Evolutionary conservation across 345 rosid species (phyloP).

Genomic region (Ceriops tagal): DNA sequence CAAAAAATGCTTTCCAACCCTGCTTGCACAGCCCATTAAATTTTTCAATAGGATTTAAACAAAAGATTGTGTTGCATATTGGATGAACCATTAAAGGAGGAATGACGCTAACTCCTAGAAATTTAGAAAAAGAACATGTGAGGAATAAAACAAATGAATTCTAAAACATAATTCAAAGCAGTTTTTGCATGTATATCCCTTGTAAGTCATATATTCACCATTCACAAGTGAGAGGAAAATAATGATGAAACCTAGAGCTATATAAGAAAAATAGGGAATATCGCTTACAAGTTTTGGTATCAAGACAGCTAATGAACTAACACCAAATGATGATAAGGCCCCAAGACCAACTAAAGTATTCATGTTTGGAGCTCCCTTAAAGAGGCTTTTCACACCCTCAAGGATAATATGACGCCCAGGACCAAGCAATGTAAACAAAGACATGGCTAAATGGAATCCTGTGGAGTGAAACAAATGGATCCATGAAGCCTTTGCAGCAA

Average conservation of each 20-base stretch:
- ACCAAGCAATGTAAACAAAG: slow-evolving; percentile 83
- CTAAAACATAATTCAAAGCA: too few relatives aligned
- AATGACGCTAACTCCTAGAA: neutral
- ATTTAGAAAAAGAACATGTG: neutral
- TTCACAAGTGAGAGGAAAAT: neutral
- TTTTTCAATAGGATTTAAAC: slow-evolving; percentile 1
- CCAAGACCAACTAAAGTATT: slow-evolving; percentile 96
- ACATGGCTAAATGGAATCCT: slow-evolving; percentile 81
- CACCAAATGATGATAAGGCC: slow-evolving; percentile 86
- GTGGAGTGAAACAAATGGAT: slow-evolving; percentile 78
- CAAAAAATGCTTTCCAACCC: slow-evolving; percentile 98
- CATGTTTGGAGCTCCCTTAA: slow-evolving; percentile 89
- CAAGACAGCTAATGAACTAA: slow-evolving; percentile 80
- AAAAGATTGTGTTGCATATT: too few relatives aligned
- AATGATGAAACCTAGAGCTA: slow-evolving; percentile 10
- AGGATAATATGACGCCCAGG: slow-evolving; percentile 86
- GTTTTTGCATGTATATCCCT: too few relatives aligned
- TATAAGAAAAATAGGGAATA: neutral
- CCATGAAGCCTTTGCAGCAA: slow-evolving; percentile 71
- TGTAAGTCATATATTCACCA: too few relatives aligned
- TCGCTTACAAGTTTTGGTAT: slow-evolving; percentile 71
- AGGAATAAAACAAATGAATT: too few relatives aligned
- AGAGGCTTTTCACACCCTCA: slow-evolving; percentile 78
- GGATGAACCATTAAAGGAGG: too few relatives aligned
- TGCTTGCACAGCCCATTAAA: slow-evolving; percentile 34